Evolutionary conservation across 148 eudicot species (phyloP), one percentile per base, ranked within the genome.

Genomic region (Dianthus caryophyllus): DNA sequence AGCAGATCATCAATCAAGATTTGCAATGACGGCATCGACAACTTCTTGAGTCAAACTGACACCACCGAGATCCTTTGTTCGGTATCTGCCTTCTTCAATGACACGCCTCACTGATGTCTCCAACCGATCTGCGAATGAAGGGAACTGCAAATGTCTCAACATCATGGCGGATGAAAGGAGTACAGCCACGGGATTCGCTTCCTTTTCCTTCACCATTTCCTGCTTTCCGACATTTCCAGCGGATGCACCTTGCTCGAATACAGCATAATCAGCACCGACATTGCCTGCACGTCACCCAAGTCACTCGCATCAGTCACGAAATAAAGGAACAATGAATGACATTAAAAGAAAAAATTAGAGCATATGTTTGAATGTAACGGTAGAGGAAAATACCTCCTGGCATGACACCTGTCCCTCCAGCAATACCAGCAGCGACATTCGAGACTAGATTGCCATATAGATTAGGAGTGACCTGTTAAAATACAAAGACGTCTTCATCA

Each of bases 191-290:
- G 96, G 96, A 68, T 90, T 90, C 50, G 93, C 96, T 65, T 76
- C 85, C 76, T 85, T 87, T 72, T 84, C 73, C 65, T 73, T 79
- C 44, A 90, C 69, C 58, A 82, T 4, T 31, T 80, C 79, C 57
- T 66, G 51, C 74, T 87, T 90, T 30, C 96, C 96, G 5, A 90
- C 96, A 50, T 90, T 90, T 68, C 96, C 96, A 30, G 96, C 96
- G 15, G 93, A 90, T 17, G 96, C 96, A 22, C 96, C 96, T 85
- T 90, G 96, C 85, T 90, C 96, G 38, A 90, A 90, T 33, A 90
- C 71, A 36, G 96, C 93, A 76, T 85, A 79, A 49, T 87, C 93
- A 25, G 84, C 80, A 36, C 96, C 96, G 30, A 87, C 93, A 52
- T 90, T 87, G 24, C 96, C 96, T 90, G 73, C 17, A 54, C 12